Evolutionary conservation across 495 filamentous ascomycete species (phyloP), one percentile per base, ranked within the genome.

Genomic region (Podospora bellae-mahoneyi): DNA sequence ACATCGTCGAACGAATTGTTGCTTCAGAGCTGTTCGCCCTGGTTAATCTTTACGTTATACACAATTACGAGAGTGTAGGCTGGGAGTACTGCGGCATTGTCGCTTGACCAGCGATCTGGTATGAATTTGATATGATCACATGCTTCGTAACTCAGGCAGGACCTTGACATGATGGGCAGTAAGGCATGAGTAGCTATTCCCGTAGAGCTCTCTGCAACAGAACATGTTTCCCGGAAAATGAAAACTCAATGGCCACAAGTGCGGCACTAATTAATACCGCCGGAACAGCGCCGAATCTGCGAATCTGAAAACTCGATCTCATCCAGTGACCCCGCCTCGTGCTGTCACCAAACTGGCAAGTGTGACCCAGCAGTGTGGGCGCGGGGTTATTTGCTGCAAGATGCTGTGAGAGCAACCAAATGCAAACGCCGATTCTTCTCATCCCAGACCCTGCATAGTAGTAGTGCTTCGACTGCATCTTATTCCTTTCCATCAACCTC

Each of bases 231-330:
- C 56, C 23, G 61, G n/a, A 19, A 32, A 63, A 15, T 58, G 53
- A 65, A 32, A 56, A 57, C 53, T 58, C 64, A 56, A 65, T 34
- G 34, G 53, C 64, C 64, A 65, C 53, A 18, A 26, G 5, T 58
- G 20, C 44, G 27, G 34, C 44, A 34, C 48, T 54, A 64, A 53
- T 34, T 15, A 65, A 32, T 57, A 32, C 53, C 19, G 27, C 64
- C 64, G 48, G 64, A 58, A 54, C 64, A 58, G 44, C 53, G 53
- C 64, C 64, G 64, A 65, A 23, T 58, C 10, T 26, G 60, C 60
- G 16, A 34, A 63, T 20, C 60, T 20, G n/a, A 10, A 53, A 15
- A 10, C 26, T 44, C 66, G 23, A 32, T 39, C 61, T 39, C 32
- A n/a, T 63, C 61, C 19, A 32, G 20, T 63, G 61, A 63, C 61